phyloP scores from a whole-genome alignment of 495 filamentous ascomycete genomes.

The Durotheca rogersii region DNA sequence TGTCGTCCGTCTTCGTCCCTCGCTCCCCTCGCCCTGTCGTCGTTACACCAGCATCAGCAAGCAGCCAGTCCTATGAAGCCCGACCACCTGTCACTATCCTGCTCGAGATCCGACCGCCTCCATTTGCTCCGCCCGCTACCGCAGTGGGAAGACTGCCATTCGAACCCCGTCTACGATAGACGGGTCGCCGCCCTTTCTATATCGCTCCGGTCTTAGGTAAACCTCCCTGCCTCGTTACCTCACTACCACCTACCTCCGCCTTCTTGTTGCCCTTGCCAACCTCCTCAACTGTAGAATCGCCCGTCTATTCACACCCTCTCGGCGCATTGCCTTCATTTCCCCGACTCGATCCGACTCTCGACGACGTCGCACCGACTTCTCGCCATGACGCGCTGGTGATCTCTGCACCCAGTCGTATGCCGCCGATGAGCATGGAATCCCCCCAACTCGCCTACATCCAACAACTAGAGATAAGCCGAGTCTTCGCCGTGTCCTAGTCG shows the following conservation, averaged over 20 bases:
- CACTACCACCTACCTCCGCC: not conserved
- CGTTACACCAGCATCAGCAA: constrained; percentile 28
- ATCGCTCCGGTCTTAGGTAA: not conserved
- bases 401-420: constrained; percentile 15
- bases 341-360: constrained; percentile 2
- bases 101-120: constrained; percentile 23
- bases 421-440: constrained; percentile 31
- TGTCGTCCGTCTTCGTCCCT: too few relatives aligned
- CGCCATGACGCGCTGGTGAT: constrained; percentile 33
- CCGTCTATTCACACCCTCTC: not conserved
- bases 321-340: not conserved
- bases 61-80: constrained; percentile 32
- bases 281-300: not conserved
- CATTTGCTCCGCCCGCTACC: constrained; percentile 15
- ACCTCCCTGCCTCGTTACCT: not conserved
- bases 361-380: constrained; percentile 23
- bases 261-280: not conserved
- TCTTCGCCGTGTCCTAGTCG: constrained; percentile 12
- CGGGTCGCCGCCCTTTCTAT: constrained; percentile 19
- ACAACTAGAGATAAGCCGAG: constrained; percentile 22
- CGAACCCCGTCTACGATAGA: constrained; percentile 24
- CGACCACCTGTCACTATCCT: constrained; percentile 32
- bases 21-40: not conserved
- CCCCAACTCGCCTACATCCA: constrained; percentile 22
- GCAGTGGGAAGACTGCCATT: constrained; percentile 19